Conservation (phyloP, 768 basidiomycete species). For the Leccinum subgranulosum region DNA sequence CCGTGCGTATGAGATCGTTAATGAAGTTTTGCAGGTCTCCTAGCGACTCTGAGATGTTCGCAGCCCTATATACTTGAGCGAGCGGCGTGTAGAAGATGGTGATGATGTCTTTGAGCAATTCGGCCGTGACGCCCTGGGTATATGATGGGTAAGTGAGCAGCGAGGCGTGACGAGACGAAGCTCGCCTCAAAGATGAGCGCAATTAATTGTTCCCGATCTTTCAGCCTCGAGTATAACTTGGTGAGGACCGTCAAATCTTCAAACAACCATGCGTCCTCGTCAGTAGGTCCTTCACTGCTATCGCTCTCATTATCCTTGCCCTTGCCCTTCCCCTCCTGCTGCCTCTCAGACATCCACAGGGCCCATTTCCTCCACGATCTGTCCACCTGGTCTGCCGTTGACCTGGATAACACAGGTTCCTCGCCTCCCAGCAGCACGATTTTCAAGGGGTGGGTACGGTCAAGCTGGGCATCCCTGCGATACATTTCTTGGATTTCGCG, state of each 20-base stretch:
- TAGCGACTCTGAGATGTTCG: conserved; percentile 93
- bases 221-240: conserved; percentile 71
- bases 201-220: conserved; percentile 90
- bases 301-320: conserved; percentile 50
- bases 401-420: conserved; percentile 67
- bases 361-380: conserved; percentile 76
- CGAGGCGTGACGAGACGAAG: not conserved
- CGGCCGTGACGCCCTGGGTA: conserved; percentile 84
- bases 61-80: conserved; percentile 96
- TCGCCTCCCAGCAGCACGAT: conserved; percentile 78
- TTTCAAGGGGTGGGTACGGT: conserved; percentile 73
- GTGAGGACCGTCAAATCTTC: conserved; percentile 86
- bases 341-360: conserved; percentile 63
- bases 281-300: conserved; percentile 87
- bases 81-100: conserved; percentile 97
- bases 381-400: conserved; percentile 79
- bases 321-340: conserved; percentile 38
- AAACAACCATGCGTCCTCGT: conserved; percentile 95
- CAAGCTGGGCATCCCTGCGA: conserved; percentile 71
- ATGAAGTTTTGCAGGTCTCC: conserved; percentile 91
- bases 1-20: conserved; percentile 91
- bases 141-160: conserved; percentile 2
- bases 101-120: conserved; percentile 95
- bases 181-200: conserved; percentile 91
- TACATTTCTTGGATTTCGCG: conserved; percentile 83